phyloP scores from a whole-genome alignment of 2,329 filamentous ascomycete genomes.

The Alternaria rosae region DNA sequence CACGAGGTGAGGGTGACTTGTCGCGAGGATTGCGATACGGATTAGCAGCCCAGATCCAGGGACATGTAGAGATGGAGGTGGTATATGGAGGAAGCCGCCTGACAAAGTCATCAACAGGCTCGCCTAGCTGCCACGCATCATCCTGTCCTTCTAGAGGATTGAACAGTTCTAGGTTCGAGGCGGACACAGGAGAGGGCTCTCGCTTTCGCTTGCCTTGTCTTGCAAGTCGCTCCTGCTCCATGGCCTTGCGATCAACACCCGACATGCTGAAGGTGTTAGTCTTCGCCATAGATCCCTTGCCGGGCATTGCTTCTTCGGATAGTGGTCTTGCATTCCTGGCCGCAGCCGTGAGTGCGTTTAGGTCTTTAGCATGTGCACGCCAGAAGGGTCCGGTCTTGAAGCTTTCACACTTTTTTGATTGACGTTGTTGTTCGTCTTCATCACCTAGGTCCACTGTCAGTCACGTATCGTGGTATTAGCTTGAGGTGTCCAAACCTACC shows the following conservation, averaged over 20 bases:
- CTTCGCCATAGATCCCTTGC: not conserved
- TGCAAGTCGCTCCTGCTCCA: slow-evolving; percentile 22
- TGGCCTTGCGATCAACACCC: slow-evolving; percentile 16
- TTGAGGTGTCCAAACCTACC: slow-evolving; percentile 40
- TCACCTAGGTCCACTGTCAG: slow-evolving; percentile 33
- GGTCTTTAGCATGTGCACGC: slow-evolving; percentile 28
- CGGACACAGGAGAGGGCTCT: slow-evolving; percentile 11
- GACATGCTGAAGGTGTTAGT: slow-evolving; percentile 10
- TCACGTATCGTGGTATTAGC: not conserved
- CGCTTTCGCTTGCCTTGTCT: slow-evolving; percentile 21
- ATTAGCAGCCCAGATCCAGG: slow-evolving; percentile 79
- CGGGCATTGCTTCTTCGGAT: slow-evolving; percentile 1
- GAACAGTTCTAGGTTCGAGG: slow-evolving; percentile 28
- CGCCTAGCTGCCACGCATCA: slow-evolving; percentile 68
- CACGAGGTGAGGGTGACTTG: slow-evolving; percentile 46
- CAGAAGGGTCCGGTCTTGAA: slow-evolving; percentile 27
- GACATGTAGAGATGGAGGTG: slow-evolving; percentile 52
- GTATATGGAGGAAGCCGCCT: slow-evolving; percentile 71
- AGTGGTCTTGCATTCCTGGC: slow-evolving; percentile 1
- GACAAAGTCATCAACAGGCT: slow-evolving; percentile 72
- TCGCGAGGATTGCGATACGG: slow-evolving; percentile 58
- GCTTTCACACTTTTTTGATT: slow-evolving; percentile 24
- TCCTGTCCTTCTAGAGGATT: slow-evolving; percentile 66
- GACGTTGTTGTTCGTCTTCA: slow-evolving; percentile 36
- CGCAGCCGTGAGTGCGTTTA: slow-evolving; percentile 32